Conservation (phyloP, 306 rosid species). For the Prunus kanzakura region DNA sequence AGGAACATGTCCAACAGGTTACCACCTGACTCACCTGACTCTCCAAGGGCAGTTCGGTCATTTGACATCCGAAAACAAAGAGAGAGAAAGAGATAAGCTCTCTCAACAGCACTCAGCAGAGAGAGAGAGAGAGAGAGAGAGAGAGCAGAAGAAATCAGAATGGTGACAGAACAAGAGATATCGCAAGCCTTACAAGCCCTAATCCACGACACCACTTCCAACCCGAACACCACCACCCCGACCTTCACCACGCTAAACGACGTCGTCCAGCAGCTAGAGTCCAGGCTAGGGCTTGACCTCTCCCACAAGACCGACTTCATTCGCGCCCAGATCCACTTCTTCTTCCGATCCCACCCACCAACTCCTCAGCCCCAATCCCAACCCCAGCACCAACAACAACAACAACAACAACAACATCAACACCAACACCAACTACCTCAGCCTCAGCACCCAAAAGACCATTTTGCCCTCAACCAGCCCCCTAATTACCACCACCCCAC, state of each 20-base stretch:
- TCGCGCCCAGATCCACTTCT: conserved; percentile 48
- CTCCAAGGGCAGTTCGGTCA: conserved; percentile 16
- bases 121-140: conserved; percentile 17
- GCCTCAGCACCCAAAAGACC: conserved; percentile 37
- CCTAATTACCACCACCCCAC: conserved; percentile 51
- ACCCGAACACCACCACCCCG: conserved; percentile 34
- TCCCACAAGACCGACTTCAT: conserved; percentile 71
- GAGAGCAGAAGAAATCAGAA: conserved; percentile 24
- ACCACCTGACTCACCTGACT: neutral
- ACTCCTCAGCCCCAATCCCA: neutral
- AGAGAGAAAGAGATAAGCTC: conserved; percentile 31
- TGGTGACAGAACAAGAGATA: conserved; percentile 73
- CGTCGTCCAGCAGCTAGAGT: conserved; percentile 56
- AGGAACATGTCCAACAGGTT: neutral
- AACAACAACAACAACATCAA: neutral
- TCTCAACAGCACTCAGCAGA: neutral
- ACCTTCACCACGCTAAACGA: conserved; percentile 49
- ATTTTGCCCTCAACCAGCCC: conserved; percentile 55
- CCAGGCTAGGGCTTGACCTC: conserved; percentile 66
- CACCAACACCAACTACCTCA: conserved; percentile 21
- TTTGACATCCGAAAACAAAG: conserved; percentile 10
- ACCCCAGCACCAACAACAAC: conserved; percentile 21
- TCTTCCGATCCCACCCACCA: conserved; percentile 40
- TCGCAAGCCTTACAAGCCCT: conserved; percentile 55
- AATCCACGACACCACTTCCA: conserved; percentile 38